Evolutionary conservation across 257 asterid species (phyloP), one percentile per base, ranked within the genome.

Genomic region (Petunia axillaris): DNA sequence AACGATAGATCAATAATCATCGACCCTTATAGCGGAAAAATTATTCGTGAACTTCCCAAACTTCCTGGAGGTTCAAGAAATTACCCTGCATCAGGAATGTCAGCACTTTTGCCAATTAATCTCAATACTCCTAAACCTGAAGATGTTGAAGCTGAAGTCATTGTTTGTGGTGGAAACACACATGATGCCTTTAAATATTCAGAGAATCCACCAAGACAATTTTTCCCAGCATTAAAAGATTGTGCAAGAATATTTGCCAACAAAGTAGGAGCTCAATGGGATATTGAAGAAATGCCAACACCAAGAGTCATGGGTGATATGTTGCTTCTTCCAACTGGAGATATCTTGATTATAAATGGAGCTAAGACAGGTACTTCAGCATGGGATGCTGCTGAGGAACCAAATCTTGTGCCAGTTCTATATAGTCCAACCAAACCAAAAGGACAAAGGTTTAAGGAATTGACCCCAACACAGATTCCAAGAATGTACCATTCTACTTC

Each of bases 401-500:
- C 98, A 0, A 96, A 94, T 55, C 81, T 83, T 1, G 82, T 85
- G 0, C 98, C 99, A 0, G 81, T 89, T n/a, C 82, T 96, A 2
- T 94, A 96, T 78, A 82, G 87, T 10, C 97, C 98, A 0, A 44
- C 80, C 11, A 84, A 84, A 11, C 41, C 64, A 0, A 85, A 57
- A 5, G 98, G 98, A 0, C 6, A 81, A 0, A 85, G 98, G 46
- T 92, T 96, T 68, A 80, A 50, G 79, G 88, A 82, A 75, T 41
- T 94, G 25, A 68, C 83, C 8, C 85, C 92, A 0, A 7, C 97
- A 6, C 44, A 43, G 0, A 90, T 96, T 37, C 88, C 99, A 0
- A 80, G 98, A 37, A 96, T 96, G 98, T 96, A 96, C 85, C 99
- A 96, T 80, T 92, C 98, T 0, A 15, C 81, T 8, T 86, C 89